Conservation (phyloP, 352 stramenopile genomes). For the Pythium dissotocum region DNA sequence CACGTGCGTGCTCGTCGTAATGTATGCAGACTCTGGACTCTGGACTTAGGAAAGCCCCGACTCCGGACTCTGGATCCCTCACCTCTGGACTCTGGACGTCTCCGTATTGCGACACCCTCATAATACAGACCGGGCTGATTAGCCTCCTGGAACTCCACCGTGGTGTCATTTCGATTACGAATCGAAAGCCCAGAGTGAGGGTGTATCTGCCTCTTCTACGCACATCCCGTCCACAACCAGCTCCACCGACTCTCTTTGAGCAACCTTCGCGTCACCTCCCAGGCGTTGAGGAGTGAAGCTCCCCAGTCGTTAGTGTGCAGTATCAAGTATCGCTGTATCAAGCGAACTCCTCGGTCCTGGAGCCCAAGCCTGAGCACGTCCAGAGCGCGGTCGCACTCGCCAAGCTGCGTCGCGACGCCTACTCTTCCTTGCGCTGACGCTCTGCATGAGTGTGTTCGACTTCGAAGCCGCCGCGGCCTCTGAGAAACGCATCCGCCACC, state of each 20-base stretch:
- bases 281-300: neutral
- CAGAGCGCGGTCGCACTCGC: conserved; percentile 16
- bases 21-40: neutral
- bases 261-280: conserved; percentile 24
- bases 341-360: neutral
- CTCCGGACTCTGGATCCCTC: neutral
- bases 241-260: conserved; percentile 32
- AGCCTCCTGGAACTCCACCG: neutral
- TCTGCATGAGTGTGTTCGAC: conserved; percentile 18
- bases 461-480: conserved; percentile 7
- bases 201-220: neutral
- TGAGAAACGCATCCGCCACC: conserved; percentile 29
- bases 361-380: neutral
- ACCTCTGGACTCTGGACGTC: neutral
- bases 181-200: neutral
- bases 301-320: no score
- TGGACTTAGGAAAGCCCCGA: neutral
- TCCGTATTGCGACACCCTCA: neutral
- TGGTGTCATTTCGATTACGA: neutral
- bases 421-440: neutral
- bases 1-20: neutral
- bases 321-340: neutral
- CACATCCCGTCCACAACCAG: neutral
- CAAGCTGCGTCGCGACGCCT: conserved; percentile 4
- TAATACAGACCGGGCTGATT: neutral